Conservation (phyloP, 352 stramenopile species). For the Pythium utonaiense region DNA sequence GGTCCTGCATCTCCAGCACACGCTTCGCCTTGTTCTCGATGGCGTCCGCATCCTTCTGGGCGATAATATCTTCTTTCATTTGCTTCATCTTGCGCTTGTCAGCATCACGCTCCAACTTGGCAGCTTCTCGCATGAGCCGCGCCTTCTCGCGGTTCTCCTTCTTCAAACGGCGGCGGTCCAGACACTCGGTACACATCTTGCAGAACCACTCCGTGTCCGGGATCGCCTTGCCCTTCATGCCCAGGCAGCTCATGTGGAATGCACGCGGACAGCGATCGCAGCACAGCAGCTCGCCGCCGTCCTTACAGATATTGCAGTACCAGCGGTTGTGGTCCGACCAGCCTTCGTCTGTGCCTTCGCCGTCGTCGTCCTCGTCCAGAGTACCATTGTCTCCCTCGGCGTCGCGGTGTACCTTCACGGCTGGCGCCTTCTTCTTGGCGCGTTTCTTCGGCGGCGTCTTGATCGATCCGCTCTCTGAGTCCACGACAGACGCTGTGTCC, state of each 20-base stretch:
- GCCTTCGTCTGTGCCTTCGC: slow-evolving; percentile 44
- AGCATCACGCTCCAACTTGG: slow-evolving; percentile 77
- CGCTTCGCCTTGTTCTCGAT: slow-evolving; percentile 84
- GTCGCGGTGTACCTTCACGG: not conserved
- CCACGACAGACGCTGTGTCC: slow-evolving; percentile 21
- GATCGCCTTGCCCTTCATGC: slow-evolving; percentile 72
- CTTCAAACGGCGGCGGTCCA: slow-evolving; percentile 74
- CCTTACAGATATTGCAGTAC: slow-evolving; percentile 91
- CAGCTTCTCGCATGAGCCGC: slow-evolving; percentile 71
- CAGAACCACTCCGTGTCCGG: slow-evolving; percentile 85
- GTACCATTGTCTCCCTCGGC: slow-evolving; percentile 16
- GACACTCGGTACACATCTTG: slow-evolving; percentile 84
- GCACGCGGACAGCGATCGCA: slow-evolving; percentile 90
- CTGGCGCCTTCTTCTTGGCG: slow-evolving; percentile 17
- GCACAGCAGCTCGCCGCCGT: slow-evolving; percentile 84
- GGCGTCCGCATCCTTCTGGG: slow-evolving; percentile 72
- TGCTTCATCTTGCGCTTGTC: slow-evolving; percentile 56
- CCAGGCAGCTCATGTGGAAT: slow-evolving; percentile 91
- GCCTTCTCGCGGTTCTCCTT: slow-evolving; percentile 76
- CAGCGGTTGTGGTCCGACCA: slow-evolving; percentile 86
- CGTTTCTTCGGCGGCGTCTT: slow-evolving; percentile 25
- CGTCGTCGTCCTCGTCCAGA: slow-evolving; percentile 42
- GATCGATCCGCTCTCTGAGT: slow-evolving; percentile 27
- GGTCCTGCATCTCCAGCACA: slow-evolving; percentile 85
- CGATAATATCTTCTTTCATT: slow-evolving; percentile 67